A percentile compares a stretch with the other conserved stretches of the same genome.
Conservation (phyloP, 1,284 basidiomycete species). For the Pholiota adiposa region DNA sequence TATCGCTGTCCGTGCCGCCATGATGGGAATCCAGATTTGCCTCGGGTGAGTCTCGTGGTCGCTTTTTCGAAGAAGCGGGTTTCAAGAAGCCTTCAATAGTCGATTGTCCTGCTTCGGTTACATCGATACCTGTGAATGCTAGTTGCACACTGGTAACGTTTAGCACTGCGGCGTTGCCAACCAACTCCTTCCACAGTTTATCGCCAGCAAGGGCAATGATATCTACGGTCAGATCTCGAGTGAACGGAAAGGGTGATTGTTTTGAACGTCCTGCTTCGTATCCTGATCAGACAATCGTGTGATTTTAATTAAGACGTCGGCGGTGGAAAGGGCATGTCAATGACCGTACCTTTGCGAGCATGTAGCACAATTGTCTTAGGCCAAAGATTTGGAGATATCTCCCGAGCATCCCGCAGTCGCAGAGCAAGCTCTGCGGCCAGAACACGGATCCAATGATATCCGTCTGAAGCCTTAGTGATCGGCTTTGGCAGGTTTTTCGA, state of each 20-base stretch:
- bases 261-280: slow-evolving; percentile 72
- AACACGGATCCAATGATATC: slow-evolving; percentile 89
- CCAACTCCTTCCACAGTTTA: slow-evolving; percentile 87
- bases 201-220: slow-evolving; percentile 79
- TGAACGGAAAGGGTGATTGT: slow-evolving; percentile 85
- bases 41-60: slow-evolving; percentile 34
- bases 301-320: slow-evolving; percentile 5
- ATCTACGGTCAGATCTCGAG: slow-evolving; percentile 73
- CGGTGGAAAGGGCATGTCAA: not conserved
- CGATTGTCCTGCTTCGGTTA: slow-evolving; percentile 80
- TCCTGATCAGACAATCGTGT: slow-evolving; percentile 43
- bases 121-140: slow-evolving; percentile 84
- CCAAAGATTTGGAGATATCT: slow-evolving; percentile 80
- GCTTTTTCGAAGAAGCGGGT: slow-evolving; percentile 32
- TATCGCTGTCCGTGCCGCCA: not conserved
- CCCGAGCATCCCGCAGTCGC: slow-evolving; percentile 83
- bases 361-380: slow-evolving; percentile 89
- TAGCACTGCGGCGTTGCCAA: slow-evolving; percentile 54
- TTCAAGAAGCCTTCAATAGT: slow-evolving; percentile 88
- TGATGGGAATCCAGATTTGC: slow-evolving; percentile 16
- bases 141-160: slow-evolving; percentile 80
- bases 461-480: slow-evolving; percentile 75
- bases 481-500: slow-evolving; percentile 88
- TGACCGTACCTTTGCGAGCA: slow-evolving; percentile 62
- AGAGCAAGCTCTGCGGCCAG: slow-evolving; percentile 89